These are phyloP conservation scores for Populus davidiana DNA, from an alignment of 345 rosid species.

Conservation along the genomic window DNA sequence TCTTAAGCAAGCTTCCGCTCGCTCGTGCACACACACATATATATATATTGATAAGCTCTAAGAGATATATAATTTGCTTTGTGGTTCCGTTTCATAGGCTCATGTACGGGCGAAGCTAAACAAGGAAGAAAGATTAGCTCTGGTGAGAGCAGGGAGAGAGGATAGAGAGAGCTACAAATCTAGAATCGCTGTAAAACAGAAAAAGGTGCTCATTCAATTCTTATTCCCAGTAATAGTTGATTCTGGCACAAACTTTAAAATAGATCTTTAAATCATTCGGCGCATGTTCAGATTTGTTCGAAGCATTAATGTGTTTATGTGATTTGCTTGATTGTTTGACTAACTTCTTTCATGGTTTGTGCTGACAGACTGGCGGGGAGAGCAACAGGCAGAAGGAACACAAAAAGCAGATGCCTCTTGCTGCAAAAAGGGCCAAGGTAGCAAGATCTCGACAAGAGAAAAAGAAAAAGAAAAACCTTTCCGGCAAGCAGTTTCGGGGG, in stretches of 20 bases:
- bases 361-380: slow-evolving; percentile 64
- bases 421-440: slow-evolving; percentile 67
- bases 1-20: not conserved
- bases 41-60: no score
- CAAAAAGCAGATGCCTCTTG: slow-evolving; percentile 76
- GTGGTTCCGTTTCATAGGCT: slow-evolving; percentile 44
- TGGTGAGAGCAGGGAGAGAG: slow-evolving; percentile 87
- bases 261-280: not conserved
- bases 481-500: slow-evolving; percentile 79
- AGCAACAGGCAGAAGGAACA: slow-evolving; percentile 89
- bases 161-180: slow-evolving; percentile 68
- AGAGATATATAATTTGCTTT: not conserved
- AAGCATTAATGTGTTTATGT: not conserved
- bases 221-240: not conserved
- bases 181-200: slow-evolving; percentile 72
- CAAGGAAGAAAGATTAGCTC: slow-evolving; percentile 75
- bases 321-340: not conserved
- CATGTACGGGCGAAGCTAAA: slow-evolving; percentile 70
- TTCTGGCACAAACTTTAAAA: not conserved
- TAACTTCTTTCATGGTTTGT: not conserved
- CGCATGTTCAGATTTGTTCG: not conserved
- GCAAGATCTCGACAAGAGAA: slow-evolving; percentile 48
- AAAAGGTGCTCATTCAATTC: slow-evolving; percentile 47
- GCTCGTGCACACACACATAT: no score
- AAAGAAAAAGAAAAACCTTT: slow-evolving; percentile 37